phyloP scores from a whole-genome alignment of 139 green algal genomes.

The Eudorina sp. region DNA sequence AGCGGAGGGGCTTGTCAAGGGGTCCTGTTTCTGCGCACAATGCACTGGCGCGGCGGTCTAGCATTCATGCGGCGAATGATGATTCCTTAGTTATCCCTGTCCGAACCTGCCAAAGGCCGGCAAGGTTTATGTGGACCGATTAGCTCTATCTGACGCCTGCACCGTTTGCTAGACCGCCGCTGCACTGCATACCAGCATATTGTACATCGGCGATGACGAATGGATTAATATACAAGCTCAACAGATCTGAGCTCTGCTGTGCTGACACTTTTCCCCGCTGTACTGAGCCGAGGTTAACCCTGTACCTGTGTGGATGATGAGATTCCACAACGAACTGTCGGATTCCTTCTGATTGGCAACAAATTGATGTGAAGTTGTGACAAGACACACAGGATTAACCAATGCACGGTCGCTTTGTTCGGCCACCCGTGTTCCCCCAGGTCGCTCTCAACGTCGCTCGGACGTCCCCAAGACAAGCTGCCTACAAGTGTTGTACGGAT shows the following conservation, averaged over 20 bases:
- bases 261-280: conserved; percentile 63
- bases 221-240: conserved; percentile 84
- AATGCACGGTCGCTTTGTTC: too few relatives aligned
- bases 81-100: conserved; percentile 85
- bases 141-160: conserved; percentile 87
- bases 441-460: too few relatives aligned
- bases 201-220: conserved; percentile 66
- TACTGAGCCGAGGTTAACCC: conserved; percentile 54
- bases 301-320: conserved; percentile 55
- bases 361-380: conserved; percentile 1
- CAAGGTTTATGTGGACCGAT: conserved; percentile 64
- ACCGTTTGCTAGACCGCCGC: background rate
- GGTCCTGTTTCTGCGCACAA: too few relatives aligned
- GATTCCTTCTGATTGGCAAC: conserved; percentile 59
- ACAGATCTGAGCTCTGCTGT: conserved; percentile 73
- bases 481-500: too few relatives aligned
- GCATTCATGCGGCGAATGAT: conserved; percentile 28
- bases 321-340: conserved; percentile 37
- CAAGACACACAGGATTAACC: conserved; percentile 34
- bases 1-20: too few relatives aligned
- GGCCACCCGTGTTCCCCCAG: too few relatives aligned
- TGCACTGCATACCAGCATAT: background rate
- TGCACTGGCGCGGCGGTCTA: too few relatives aligned
- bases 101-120: conserved; percentile 71
- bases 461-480: too few relatives aligned